Conservation (phyloP, 805 yeast species). For the Nakazawaea anatomiae region DNA sequence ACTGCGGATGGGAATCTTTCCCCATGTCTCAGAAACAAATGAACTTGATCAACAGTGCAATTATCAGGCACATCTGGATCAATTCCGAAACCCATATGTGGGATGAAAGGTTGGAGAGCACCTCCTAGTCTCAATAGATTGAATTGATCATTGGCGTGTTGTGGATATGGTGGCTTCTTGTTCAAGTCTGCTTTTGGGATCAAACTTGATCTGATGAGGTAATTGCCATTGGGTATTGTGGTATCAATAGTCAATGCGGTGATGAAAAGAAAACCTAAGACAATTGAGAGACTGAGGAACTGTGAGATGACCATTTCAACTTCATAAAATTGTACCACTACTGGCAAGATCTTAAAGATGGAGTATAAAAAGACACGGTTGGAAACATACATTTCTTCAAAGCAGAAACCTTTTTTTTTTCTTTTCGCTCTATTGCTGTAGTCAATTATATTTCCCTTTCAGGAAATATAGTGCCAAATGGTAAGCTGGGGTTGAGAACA, state of each 20-base stretch:
- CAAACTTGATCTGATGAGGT: neutral
- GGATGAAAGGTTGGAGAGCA: constrained; percentile 49
- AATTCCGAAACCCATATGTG: constrained; percentile 46
- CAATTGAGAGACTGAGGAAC: neutral
- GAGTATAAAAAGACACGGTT: no score
- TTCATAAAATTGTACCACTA: no score
- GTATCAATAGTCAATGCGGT: constrained; percentile 31
- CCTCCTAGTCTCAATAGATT: constrained; percentile 41
- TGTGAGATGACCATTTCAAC: neutral
- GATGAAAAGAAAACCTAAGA: neutral
- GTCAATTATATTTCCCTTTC: no score
- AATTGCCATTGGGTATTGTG: neutral
- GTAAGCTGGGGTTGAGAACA: no score
- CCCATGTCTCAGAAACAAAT: constrained; percentile 49
- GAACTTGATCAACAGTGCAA: constrained; percentile 50
- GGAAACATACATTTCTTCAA: no score
- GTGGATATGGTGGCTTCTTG: constrained; percentile 16
- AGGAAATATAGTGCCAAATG: no score
- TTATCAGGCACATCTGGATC: constrained; percentile 43
- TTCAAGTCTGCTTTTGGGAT: neutral
- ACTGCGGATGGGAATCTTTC: constrained; percentile 43
- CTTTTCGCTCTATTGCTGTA: no score
- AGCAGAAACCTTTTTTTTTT: no score
- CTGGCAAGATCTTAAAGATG: no score
- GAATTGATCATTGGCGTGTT: constrained; percentile 32